Base-by-base conservation (phyloP, 805 yeast species). In the Kuraishia molischiana region DNA sequence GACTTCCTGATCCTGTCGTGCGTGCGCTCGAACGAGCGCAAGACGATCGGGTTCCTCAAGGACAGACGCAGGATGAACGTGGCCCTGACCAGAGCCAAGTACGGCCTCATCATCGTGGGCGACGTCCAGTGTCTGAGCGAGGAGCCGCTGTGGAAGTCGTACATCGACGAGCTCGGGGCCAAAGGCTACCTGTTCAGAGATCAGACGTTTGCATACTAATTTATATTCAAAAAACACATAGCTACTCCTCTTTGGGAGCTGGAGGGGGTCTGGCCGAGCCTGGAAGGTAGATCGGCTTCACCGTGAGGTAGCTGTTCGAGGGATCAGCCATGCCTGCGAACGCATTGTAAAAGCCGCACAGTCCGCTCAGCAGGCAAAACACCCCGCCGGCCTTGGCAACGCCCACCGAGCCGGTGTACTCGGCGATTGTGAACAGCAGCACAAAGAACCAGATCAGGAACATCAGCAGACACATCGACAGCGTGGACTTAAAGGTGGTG, bases 1-100 rank as follows among this genome's bases (percentile, higher is more conserved):
- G 87, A 83, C 49, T 79, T 77, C 40, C 79, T 86, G 29, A 69
- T 87, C 18, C 64, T 86, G 42, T 77, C 92, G 3, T 75, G 92
- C 50, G 95, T 86, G 24, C 68, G 96, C 49, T 73, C 78, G 17
- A 79, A 79, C 49, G 59, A 56, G 11, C 54, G 55, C n/a, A 51
- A 63, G 20, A 74, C 65, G 40, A 71, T 79, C 41, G 86, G 87
- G 20, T 79, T 79, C 53, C 61, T 79, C 37, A 64, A 59, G 37
- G 87, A 80, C 48, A 56, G 60, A 32, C 61, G 85, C 50, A 64
- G 87, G 50, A 57, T 80, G 56, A 80, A 80, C 44, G 87, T 80
- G 38, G 86, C 86, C 1, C 64, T 80, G 56, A 80, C 86, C 1
- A 69, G 89, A 54, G 81, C 86, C 1, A 72, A 70, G 49, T 58